These are phyloP conservation scores for Phymatotrichopsis omnivora DNA, from an alignment of 2,329 filamentous ascomycete genomes.

Conservation along the genomic window DNA sequence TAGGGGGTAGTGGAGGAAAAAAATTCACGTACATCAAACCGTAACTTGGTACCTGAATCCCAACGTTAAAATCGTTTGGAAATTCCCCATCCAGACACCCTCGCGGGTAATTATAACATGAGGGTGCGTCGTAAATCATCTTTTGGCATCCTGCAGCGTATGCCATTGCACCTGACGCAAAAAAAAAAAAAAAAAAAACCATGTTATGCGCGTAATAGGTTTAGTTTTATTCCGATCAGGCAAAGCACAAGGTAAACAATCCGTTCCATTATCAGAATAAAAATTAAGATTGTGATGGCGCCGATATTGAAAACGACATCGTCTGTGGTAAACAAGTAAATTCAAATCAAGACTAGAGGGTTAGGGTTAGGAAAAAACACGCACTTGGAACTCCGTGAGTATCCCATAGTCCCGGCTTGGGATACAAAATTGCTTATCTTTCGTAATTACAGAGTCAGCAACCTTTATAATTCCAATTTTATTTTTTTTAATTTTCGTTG, in stretches of 20 bases:
- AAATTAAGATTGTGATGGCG: constrained; percentile 62
- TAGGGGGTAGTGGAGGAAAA: no score
- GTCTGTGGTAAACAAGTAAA: neutral
- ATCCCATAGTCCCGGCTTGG: no score
- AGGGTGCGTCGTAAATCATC: neutral
- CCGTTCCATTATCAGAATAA: constrained; percentile 61
- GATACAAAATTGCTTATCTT: neutral
- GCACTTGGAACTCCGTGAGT: no score
- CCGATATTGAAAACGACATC: constrained; percentile 40
- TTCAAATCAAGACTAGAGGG: neutral
- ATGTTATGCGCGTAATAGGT: constrained; percentile 66
- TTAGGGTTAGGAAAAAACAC: neutral
- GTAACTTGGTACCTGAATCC: constrained; percentile 36
- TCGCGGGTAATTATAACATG: neutral
- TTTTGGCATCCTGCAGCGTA: constrained; percentile 43
- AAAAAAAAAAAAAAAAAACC: constrained; percentile 58
- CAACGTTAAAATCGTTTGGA: constrained; percentile 19
- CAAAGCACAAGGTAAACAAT: constrained; percentile 60
- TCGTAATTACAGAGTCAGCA: no score
- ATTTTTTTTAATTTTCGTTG: no score
- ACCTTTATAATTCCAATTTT: no score
- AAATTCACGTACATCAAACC: no score
- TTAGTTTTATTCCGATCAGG: constrained; percentile 55
- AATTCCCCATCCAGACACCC: neutral
- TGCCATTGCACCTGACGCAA: constrained; percentile 53